Evolutionary conservation across 2,329 filamentous ascomycete genomes (phyloP).

Genomic region (Trichoderma oligosporum): DNA sequence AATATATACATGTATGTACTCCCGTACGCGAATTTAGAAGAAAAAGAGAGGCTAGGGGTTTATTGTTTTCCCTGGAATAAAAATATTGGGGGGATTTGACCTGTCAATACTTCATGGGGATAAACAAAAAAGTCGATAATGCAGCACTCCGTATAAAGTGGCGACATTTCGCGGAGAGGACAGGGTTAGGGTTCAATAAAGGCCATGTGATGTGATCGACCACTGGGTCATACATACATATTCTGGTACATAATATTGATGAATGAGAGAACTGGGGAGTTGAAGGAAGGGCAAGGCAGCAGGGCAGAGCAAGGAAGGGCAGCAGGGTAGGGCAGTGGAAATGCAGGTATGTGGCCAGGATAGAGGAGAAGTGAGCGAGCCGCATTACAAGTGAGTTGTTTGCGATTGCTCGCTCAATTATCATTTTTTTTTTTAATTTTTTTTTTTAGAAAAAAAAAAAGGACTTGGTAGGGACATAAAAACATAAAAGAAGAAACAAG

Average conservation of each 20-base stretch:
- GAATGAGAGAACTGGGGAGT: neutral
- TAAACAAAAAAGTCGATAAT: too few relatives aligned
- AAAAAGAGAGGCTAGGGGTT: neutral
- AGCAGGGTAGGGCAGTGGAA: neutral
- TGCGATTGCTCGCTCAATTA: too few relatives aligned
- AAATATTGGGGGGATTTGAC: too few relatives aligned
- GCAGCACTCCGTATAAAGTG: too few relatives aligned
- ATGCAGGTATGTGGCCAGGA: neutral
- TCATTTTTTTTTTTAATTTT: too few relatives aligned
- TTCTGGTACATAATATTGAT: neutral
- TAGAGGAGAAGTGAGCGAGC: too few relatives aligned
- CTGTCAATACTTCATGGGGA: too few relatives aligned
- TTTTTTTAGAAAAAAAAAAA: too few relatives aligned
- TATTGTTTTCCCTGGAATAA: neutral
- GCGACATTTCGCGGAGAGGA: neutral
- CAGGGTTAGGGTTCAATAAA: neutral
- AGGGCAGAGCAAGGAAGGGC: neutral
- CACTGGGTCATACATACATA: too few relatives aligned
- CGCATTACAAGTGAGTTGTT: too few relatives aligned
- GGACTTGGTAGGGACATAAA: neutral
- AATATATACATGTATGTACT: too few relatives aligned
- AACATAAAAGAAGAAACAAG: too few relatives aligned
- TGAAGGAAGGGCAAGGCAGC: neutral
- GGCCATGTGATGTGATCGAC: slow-evolving; percentile 7
- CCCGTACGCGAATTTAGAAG: neutral